Percentiles rank a stretch among this genome's conserved stretches.
phyloP scores from a whole-genome alignment of 371 early-diverging fungal species.

The Mucor saturninus region DNA sequence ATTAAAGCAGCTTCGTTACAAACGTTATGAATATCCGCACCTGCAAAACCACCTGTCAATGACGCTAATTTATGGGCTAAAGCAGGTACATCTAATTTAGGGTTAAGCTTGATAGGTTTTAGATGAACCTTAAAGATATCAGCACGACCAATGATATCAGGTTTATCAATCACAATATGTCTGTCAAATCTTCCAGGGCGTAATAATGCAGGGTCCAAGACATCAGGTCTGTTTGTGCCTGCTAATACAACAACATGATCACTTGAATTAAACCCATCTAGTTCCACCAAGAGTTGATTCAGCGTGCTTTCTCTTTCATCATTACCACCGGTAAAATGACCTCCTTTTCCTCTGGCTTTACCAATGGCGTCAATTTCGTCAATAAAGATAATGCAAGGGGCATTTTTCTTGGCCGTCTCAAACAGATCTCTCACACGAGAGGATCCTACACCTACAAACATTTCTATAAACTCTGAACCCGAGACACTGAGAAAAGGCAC shows the following conservation, averaged over 20 bases:
- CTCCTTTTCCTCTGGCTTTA: conserved; percentile 97
- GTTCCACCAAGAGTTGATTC: conserved; percentile 98
- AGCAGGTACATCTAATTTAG: conserved; percentile 50
- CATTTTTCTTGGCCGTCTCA: conserved; percentile 96
- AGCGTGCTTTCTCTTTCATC: conserved; percentile 96
- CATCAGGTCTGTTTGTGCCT: conserved; percentile 99
- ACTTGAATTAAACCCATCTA: conserved; percentile 97
- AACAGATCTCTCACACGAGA: conserved; percentile 98
- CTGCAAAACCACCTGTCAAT: conserved; percentile 95
- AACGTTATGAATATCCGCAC: conserved; percentile 96
- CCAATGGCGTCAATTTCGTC: conserved; percentile 99
- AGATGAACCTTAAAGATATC: conserved; percentile 99
- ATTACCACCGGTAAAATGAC: conserved; percentile 98
- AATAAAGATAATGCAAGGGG: conserved; percentile 99
- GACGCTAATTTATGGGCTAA: conserved; percentile 78
- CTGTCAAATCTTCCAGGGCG: conserved; percentile 99
- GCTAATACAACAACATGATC: conserved; percentile 99
- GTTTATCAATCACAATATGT: conserved; percentile 99
- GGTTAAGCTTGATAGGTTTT: conserved; percentile 89
- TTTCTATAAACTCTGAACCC: conserved; percentile 98
- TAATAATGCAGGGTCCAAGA: conserved; percentile 98
- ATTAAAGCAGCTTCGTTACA: conserved; percentile 97
- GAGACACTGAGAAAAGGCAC: conserved; percentile 97
- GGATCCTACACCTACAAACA: conserved; percentile 99
- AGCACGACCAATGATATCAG: conserved; percentile 97